Evolutionary conservation across 2,329 filamentous ascomycete genomes (phyloP).

Genomic region (Fusarium sp.): DNA sequence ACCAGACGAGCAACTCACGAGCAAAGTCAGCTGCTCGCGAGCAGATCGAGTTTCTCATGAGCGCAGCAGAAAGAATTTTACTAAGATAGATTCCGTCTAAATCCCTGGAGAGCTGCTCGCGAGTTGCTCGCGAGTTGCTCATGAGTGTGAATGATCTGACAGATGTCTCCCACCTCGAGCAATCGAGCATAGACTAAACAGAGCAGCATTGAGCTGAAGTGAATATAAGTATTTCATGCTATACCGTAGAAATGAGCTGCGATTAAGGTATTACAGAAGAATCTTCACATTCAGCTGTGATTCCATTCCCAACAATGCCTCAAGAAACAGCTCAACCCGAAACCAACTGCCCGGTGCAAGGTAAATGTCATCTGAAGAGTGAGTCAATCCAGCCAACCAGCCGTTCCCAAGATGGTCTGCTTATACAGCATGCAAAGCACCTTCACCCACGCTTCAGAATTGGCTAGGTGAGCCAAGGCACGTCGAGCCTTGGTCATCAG

Average conservation of each 20-base stretch:
- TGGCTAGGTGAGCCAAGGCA: neutral
- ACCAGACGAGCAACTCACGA: no score
- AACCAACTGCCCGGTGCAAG: neutral
- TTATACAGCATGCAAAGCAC: fast-evolving
- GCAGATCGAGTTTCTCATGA: fast-evolving
- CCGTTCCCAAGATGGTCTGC: fast-evolving
- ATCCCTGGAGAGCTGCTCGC: fast-evolving
- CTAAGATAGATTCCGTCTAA: neutral
- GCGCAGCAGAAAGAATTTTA: neutral
- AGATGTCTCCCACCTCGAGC: neutral
- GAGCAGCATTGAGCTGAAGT: no score
- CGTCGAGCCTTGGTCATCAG: neutral
- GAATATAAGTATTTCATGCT: neutral
- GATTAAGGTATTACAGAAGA: no score
- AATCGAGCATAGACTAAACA: fast-evolving
- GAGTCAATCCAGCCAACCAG: fast-evolving
- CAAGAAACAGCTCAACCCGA: neutral
- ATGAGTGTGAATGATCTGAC: neutral
- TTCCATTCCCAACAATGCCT: neutral
- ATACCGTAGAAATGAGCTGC: no score
- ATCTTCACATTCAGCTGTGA: neutral
- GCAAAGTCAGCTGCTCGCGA: neutral
- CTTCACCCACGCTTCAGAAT: neutral
- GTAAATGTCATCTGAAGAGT: neutral
- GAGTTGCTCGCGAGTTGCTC: neutral